A percentile compares a stretch with the other conserved stretches of the same genome.
Conservation (phyloP, 257 asterid species). For the Solanum habrochaites region DNA sequence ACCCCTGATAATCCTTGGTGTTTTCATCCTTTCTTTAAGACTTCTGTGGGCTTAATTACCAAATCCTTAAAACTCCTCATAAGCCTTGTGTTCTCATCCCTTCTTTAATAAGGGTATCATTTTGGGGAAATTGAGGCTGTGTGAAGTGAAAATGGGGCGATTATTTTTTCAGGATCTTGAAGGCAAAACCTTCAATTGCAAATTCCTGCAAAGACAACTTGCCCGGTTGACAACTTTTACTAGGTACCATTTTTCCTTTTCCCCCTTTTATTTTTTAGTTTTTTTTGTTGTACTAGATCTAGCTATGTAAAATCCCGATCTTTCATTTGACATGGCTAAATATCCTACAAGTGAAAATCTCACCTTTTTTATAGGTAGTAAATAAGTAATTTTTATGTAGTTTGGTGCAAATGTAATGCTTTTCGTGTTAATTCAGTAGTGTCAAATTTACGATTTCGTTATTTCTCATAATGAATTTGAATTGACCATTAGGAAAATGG, state of each 20-base stretch:
- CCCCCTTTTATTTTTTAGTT: neutral
- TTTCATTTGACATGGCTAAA: neutral
- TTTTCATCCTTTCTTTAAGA: neutral
- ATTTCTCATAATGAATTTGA: too few species aligned
- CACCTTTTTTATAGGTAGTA: neutral
- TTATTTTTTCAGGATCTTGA: constrained; percentile 55
- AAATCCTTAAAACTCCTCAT: too few species aligned
- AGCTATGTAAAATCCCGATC: neutral
- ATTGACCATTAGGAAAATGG: too few species aligned
- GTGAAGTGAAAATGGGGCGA: constrained; percentile 46
- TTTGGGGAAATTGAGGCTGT: neutral
- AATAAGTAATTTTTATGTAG: too few species aligned
- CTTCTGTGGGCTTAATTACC: too few species aligned
- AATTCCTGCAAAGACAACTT: constrained; percentile 61
- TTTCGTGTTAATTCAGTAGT: too few species aligned
- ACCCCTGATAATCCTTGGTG: neutral
- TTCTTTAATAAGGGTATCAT: too few species aligned
- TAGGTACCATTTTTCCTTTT: constrained; percentile 22
- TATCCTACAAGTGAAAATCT: too few species aligned
- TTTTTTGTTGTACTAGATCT: neutral
- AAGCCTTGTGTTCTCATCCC: too few species aligned
- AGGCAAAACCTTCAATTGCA: constrained; percentile 64
- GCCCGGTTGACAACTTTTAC: constrained; percentile 51
- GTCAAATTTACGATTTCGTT: too few species aligned
- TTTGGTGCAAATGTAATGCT: too few species aligned